Conservation (phyloP, 805 yeast species). For the Zygosaccharomyces bisporus region DNA sequence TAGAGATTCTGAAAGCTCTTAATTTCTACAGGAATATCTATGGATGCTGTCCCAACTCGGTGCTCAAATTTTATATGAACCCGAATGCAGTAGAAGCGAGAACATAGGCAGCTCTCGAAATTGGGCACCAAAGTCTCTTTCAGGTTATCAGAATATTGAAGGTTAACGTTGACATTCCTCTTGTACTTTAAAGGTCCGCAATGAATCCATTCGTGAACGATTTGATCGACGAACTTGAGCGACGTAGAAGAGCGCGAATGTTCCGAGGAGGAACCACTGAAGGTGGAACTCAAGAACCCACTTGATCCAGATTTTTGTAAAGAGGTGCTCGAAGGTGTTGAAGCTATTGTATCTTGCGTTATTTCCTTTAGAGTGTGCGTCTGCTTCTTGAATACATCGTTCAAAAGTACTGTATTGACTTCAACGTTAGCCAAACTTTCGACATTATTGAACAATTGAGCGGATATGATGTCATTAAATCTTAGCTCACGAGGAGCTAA, state of each 20-base stretch:
- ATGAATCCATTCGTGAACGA: constrained; percentile 29
- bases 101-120: constrained; percentile 60
- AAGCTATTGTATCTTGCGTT: constrained; percentile 12
- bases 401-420: constrained; percentile 19
- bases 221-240: constrained; percentile 23
- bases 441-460: constrained; percentile 30
- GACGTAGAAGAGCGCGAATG: constrained; percentile 14
- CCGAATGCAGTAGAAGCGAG: constrained; percentile 54
- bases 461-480: constrained; percentile 31
- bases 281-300: constrained; percentile 13
- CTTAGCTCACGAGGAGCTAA: constrained; percentile 23
- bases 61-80: constrained; percentile 44
- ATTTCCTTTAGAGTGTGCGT: constrained; percentile 21
- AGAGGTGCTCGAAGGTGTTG: constrained; percentile 14
- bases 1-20: constrained; percentile 27
- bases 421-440: constrained; percentile 31
- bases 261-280: constrained; percentile 14
- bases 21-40: constrained; percentile 39
- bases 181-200: constrained; percentile 34
- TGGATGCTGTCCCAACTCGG: constrained; percentile 29
- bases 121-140: constrained; percentile 53
- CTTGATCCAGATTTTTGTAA: constrained; percentile 12
- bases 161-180: constrained; percentile 38
- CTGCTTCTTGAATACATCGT: constrained; percentile 33
- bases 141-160: constrained; percentile 42